These are phyloP conservation scores for Golubevia sp. DNA, from an alignment of 1,284 basidiomycete genomes.

Conservation along the genomic window DNA sequence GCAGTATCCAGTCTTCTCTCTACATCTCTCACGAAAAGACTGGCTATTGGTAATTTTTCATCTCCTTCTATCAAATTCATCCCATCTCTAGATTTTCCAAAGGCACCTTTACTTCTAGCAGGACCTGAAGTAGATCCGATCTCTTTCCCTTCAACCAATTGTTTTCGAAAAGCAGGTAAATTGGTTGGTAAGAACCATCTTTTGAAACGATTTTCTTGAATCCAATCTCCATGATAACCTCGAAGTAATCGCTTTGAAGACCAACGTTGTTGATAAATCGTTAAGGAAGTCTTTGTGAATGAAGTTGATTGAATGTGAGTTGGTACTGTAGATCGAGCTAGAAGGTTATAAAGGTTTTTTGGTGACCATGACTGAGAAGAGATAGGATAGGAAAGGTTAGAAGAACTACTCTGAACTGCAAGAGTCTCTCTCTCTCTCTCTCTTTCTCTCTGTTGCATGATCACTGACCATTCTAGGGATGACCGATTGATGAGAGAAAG, in stretches of 20 bases:
- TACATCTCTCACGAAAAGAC: constrained; percentile 64
- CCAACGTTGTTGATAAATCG: constrained; percentile 93
- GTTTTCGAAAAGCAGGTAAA: constrained; percentile 88
- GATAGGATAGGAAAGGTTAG: too few species aligned
- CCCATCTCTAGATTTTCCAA: constrained; percentile 72
- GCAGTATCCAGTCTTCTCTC: constrained; percentile 91
- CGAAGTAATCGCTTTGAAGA: constrained; percentile 84
- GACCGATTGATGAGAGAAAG: constrained; percentile 46
- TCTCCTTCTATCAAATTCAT: constrained; percentile 3
- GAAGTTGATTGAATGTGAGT: constrained; percentile 63
- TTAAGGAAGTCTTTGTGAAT: constrained; percentile 70
- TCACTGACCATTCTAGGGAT: constrained; percentile 48
- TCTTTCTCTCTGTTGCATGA: too few species aligned
- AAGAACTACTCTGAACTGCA: too few species aligned
- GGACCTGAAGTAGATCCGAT: too few species aligned
- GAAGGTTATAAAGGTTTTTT: constrained; percentile 78
- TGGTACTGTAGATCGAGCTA: constrained; percentile 63
- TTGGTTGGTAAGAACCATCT: constrained; percentile 88
- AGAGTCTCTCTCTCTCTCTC: too few species aligned
- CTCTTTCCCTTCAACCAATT: too few species aligned
- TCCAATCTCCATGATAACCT: constrained; percentile 94
- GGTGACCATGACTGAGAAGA: constrained; percentile 68
- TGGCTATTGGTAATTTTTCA: constrained; percentile 40
- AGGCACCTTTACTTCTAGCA: constrained; percentile 62
- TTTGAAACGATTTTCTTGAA: constrained; percentile 90